Percentiles rank a stretch among this genome's conserved stretches.
phyloP scores from a whole-genome alignment of 192 early-diverging fungal genomes.

The Geranomyces variabilis region DNA sequence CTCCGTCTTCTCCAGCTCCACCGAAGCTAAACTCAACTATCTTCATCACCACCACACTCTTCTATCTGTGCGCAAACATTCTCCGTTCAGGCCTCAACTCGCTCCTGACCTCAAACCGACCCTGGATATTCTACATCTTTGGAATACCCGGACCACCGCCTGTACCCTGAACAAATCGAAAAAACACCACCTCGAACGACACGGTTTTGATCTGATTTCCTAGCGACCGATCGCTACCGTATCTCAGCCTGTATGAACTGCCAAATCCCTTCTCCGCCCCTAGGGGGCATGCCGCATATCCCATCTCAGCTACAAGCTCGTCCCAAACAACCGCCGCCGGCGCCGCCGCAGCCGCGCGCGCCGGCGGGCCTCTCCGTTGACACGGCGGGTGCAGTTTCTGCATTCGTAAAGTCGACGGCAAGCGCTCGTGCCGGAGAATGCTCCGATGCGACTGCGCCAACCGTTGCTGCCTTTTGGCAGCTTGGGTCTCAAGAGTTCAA shows the following conservation, averaged over 20 bases:
- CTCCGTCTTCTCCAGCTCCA: not conserved
- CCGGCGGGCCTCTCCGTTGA: not conserved
- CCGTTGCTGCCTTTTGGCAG: constrained; percentile 3
- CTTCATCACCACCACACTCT: not conserved
- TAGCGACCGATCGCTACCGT: not conserved
- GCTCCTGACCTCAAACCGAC: not conserved
- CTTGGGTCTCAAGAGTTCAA: not conserved
- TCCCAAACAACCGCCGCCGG: not conserved
- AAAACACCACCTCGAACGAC: not conserved
- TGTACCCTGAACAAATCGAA: not conserved
- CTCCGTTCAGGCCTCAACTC: not conserved
- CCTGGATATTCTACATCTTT: constrained; percentile 25
- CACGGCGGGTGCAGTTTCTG: not conserved
- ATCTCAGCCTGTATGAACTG: not conserved
- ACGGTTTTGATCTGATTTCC: not conserved
- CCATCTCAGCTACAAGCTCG: too few relatives aligned
- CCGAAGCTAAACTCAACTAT: not conserved
- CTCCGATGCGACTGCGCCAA: too few relatives aligned
- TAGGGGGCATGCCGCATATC: not conserved
- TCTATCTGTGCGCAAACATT: not conserved
- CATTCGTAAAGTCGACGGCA: not conserved
- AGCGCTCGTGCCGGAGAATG: too few relatives aligned
- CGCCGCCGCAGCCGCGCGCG: too few relatives aligned
- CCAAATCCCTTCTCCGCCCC: not conserved
- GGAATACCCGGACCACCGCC: constrained; percentile 26